Conservation (phyloP, 768 basidiomycete species). For the Cystoderma amianthinum region DNA sequence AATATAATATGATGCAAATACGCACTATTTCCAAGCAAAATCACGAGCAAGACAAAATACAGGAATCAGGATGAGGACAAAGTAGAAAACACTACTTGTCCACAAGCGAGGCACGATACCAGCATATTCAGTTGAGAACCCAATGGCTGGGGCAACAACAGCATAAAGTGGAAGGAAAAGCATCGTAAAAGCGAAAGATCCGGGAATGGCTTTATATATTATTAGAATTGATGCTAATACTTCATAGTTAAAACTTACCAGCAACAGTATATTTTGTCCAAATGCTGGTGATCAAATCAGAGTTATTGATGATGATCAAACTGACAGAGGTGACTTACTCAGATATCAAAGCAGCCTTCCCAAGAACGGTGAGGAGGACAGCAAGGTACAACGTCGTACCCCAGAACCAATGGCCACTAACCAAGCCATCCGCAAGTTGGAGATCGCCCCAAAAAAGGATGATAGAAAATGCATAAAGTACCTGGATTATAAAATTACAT, state of each 20-base stretch:
- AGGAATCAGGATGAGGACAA: slow-evolving; percentile 80
- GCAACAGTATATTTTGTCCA: slow-evolving; percentile 99
- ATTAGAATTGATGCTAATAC: too few relatives aligned
- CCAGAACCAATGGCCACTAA: slow-evolving; percentile 98
- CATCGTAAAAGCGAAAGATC: slow-evolving; percentile 98
- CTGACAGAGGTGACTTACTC: slow-evolving; percentile 76
- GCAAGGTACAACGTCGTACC: slow-evolving; percentile 94
- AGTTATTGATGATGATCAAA: slow-evolving; percentile 1
- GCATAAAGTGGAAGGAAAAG: slow-evolving; percentile 88
- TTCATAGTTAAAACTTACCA: slow-evolving; percentile 51
- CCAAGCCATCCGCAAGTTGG: slow-evolving; percentile 70
- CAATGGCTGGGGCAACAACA: slow-evolving; percentile 74
- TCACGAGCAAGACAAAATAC: slow-evolving; percentile 82
- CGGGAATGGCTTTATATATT: slow-evolving; percentile 72
- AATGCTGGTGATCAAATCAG: slow-evolving; percentile 42
- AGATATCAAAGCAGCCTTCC: slow-evolving; percentile 94
- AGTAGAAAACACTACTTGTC: slow-evolving; percentile 85
- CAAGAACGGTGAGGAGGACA: slow-evolving; percentile 89
- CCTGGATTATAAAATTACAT: slow-evolving; percentile 42
- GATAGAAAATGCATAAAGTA: slow-evolving; percentile 83
- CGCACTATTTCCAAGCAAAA: slow-evolving; percentile 96
- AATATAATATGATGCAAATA: slow-evolving; percentile 11
- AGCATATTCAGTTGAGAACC: slow-evolving; percentile 87
- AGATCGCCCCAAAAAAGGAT: slow-evolving; percentile 92
- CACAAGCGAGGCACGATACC: slow-evolving; percentile 88